Conservation (phyloP, 2,329 filamentous ascomycete species). For the Pseudogymnoascus sp. region DNA sequence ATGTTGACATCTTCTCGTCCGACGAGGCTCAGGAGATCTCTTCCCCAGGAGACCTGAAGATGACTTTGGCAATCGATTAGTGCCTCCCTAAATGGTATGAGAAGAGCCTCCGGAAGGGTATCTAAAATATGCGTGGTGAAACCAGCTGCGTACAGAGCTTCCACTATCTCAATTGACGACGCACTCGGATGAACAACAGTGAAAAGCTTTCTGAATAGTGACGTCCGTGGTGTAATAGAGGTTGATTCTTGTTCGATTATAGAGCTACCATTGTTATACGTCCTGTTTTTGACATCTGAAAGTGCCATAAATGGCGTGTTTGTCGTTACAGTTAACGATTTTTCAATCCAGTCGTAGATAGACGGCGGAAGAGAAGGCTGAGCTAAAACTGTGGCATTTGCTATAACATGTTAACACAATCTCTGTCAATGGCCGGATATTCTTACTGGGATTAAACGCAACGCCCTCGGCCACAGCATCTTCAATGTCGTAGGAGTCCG, state of each 20-base stretch:
- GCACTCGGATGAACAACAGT: slow-evolving; percentile 42
- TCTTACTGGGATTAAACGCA: slow-evolving; percentile 38
- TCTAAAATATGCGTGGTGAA: slow-evolving; percentile 63
- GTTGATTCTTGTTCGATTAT: background rate
- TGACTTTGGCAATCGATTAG: slow-evolving; percentile 77
- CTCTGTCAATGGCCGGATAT: background rate
- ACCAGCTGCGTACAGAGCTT: slow-evolving; percentile 62
- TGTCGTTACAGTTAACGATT: slow-evolving; percentile 26
- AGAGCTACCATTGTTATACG: background rate
- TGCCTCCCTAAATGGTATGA: slow-evolving; percentile 70
- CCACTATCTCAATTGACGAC: slow-evolving; percentile 55
- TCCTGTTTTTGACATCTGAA: slow-evolving; percentile 31
- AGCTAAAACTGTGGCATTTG: slow-evolving; percentile 24
- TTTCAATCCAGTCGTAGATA: slow-evolving; percentile 46
- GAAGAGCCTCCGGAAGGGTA: slow-evolving; percentile 76
- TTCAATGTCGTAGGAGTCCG: slow-evolving; percentile 52
- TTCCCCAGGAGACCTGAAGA: slow-evolving; percentile 69
- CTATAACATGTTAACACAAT: slow-evolving; percentile 5
- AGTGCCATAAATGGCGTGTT: slow-evolving; percentile 39
- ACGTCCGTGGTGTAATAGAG: slow-evolving; percentile 50
- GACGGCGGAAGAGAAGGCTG: slow-evolving; percentile 49
- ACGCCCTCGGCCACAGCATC: slow-evolving; percentile 42
- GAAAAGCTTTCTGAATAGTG: slow-evolving; percentile 62
- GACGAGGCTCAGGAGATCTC: slow-evolving; percentile 62
- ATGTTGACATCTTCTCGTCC: slow-evolving; percentile 73